phyloP scores from a whole-genome alignment of 768 basidiomycete genomes.

The Termitomyces sp. region DNA sequence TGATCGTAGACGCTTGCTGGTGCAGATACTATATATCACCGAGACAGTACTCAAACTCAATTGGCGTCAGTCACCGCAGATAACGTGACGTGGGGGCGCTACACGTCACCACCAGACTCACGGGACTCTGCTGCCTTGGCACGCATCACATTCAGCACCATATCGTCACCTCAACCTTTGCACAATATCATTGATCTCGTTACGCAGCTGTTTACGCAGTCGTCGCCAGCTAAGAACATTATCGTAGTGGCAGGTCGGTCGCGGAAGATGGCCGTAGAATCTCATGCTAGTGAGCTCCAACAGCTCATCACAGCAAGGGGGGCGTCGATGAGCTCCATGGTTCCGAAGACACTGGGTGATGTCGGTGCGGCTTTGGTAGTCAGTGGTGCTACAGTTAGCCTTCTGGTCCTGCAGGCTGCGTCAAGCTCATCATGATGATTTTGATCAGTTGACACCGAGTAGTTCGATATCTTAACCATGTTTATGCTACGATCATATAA shows the following conservation, averaged over 20 bases:
- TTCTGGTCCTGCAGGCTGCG: conserved; percentile 50
- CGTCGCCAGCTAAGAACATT: conserved; percentile 39
- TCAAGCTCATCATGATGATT: neutral
- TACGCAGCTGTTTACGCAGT: conserved; percentile 23
- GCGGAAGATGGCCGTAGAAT: conserved; percentile 60
- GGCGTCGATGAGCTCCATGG: conserved; percentile 46
- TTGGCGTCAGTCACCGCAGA: conserved; percentile 84
- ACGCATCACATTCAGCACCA: conserved; percentile 58
- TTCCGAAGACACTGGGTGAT: conserved; percentile 74
- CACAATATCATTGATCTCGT: conserved; percentile 50
- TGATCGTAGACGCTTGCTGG: conserved; percentile 41
- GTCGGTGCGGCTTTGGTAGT: conserved; percentile 68
- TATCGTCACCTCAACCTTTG: conserved; percentile 52
- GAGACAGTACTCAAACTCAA: conserved; percentile 57
- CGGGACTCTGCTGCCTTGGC: conserved; percentile 34
- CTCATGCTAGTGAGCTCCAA: conserved; percentile 57
- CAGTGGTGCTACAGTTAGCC: conserved; percentile 43
- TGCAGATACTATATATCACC: conserved; percentile 72
- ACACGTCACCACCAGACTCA: conserved; percentile 32
- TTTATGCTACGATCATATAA: neutral
- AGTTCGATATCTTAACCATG: neutral
- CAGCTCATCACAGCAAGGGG: conserved; percentile 39
- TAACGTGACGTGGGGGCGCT: conserved; percentile 70
- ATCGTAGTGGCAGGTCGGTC: conserved; percentile 75
- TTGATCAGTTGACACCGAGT: neutral